Percentiles rank a stretch among this genome's conserved stretches.
Evolutionary conservation across 2,329 filamentous ascomycete genomes (phyloP).

Genomic region (Macrophomina phaseolina): DNA sequence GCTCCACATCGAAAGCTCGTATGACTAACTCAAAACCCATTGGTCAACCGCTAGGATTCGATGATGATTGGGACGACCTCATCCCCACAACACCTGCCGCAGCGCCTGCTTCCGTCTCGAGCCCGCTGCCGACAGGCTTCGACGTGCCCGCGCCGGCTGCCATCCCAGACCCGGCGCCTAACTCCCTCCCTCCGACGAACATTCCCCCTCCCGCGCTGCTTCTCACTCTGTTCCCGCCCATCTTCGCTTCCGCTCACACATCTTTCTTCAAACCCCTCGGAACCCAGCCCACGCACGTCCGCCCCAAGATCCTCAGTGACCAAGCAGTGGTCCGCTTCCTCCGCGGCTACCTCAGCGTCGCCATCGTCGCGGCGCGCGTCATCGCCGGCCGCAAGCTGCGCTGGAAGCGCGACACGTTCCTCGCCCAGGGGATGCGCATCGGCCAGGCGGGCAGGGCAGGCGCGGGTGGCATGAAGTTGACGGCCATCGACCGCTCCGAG

Average conservation of each 20-base stretch:
- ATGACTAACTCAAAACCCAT: conserved; percentile 9
- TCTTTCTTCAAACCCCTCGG: conserved; percentile 70
- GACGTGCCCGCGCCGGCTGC: neutral
- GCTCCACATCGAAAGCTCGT: conserved; percentile 15
- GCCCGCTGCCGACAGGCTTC: neutral
- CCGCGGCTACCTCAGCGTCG: conserved; percentile 66
- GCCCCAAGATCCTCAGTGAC: conserved; percentile 68
- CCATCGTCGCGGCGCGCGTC: conserved; percentile 74
- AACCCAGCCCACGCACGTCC: conserved; percentile 62
- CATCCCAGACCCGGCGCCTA: conserved; percentile 33
- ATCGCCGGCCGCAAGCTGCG: conserved; percentile 83
- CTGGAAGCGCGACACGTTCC: conserved; percentile 87
- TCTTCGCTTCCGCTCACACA: conserved; percentile 70
- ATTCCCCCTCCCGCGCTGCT: conserved; percentile 87
- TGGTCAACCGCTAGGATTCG: neutral
- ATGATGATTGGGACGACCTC: conserved; percentile 47
- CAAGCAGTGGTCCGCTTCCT: conserved; percentile 68
- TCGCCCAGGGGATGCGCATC: conserved; percentile 89
- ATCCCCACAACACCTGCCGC: conserved; percentile 31
- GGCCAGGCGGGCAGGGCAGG: conserved; percentile 72
- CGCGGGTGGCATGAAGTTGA: conserved; percentile 90
- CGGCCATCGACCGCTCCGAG: conserved; percentile 83
- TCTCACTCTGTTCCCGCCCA: conserved; percentile 73
- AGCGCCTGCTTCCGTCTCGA: conserved; percentile 24
- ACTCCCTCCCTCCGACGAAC: conserved; percentile 72